Conservation (phyloP, 176 grass and related monocot species). For the Triticum monococcum region DNA sequence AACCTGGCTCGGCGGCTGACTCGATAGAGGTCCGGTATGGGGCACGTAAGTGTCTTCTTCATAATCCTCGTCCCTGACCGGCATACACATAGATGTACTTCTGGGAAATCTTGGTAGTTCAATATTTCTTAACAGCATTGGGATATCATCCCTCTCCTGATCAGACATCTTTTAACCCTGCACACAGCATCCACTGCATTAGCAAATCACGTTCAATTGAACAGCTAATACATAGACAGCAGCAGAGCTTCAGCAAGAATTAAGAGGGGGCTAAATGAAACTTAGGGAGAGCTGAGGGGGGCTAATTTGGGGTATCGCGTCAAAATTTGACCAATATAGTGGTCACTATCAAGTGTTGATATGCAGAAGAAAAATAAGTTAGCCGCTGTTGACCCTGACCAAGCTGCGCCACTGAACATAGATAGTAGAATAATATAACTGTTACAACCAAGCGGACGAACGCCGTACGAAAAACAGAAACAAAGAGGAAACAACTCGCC, state of each 20-base stretch:
- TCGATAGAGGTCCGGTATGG: conserved; percentile 68
- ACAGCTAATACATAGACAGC: neutral
- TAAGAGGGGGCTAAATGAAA: too few species aligned
- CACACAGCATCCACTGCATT: neutral
- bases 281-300: too few species aligned
- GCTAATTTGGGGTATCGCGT: too few species aligned
- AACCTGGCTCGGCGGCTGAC: conserved; percentile 42
- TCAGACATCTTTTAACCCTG: conserved; percentile 70
- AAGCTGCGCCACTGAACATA: too few species aligned
- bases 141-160: conserved; percentile 63
- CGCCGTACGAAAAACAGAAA: neutral
- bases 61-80: conserved; percentile 49
- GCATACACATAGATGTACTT: conserved; percentile 91
- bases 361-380: too few species aligned
- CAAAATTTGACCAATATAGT: too few species aligned
- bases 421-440: neutral
- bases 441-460: neutral
- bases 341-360: too few species aligned
- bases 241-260: too few species aligned
- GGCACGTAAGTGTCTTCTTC: conserved; percentile 51
- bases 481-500: neutral
- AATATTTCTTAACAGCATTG: conserved; percentile 63
- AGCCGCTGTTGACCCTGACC: too few species aligned
- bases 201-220: neutral
- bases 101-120: conserved; percentile 69